Base-by-base conservation (phyloP, 1,139 yeast species). In the Taphrina pruni region DNA sequence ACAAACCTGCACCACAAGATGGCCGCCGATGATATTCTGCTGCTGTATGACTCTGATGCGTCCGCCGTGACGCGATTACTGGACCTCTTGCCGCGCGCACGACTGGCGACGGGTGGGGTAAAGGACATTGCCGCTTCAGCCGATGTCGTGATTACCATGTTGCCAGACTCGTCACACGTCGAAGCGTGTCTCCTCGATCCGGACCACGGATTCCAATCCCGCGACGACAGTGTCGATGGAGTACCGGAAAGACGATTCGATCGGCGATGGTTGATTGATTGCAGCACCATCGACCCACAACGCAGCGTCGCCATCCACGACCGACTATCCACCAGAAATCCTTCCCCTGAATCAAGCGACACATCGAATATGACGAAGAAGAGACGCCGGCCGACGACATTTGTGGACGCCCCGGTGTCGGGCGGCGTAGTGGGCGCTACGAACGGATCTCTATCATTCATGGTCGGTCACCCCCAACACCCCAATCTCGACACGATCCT, bases 361-460 rank as follows among this genome's bases (percentile, higher is more conserved):
- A 26, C 32, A 4, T 2, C 4, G 4, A 26, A 26, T 2, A 26
- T 2, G 32, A 26, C 32, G 32, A 26, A 4, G 4, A 26, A 4
- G 32, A 26, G 32, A 26, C 32, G 32, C 2, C 32, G 32, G 4
- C 32, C 32, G 32, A 26, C 32, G 17, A 68, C 73, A 32, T 81
- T 78, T 69, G 81, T 85, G 60, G 88, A 86, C 74, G 84, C 88
- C 12, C 88, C 88, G 0, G 88, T 86, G 0, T 84, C 87, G 14
- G 88, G 88, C 2, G 88, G 88, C 26, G 86, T 84, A 1, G 83
- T 83, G 0, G 88, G 88, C 4, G 88, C 88, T 6, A 76, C 83
- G 69, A 84, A 84, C 69, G 88, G 81, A 0, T 82, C 87, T 0
- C 79, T 86, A 54, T 83, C 87, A 4, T 86, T 86, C 75, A 86